Base-by-base conservation (phyloP, 202 grass and related monocot species). In the Zizania palustris region DNA sequence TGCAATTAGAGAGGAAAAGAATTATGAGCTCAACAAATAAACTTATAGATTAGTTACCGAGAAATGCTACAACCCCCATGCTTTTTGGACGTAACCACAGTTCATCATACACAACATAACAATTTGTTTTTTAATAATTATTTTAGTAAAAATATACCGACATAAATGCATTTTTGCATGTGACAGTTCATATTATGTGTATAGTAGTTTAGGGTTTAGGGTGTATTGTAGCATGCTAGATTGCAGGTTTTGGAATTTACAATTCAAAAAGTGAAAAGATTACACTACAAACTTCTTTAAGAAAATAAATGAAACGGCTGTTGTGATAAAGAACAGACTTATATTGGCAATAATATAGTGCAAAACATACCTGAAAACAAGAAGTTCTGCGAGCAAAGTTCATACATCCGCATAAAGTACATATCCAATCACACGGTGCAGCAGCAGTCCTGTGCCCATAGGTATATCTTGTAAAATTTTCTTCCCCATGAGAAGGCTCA, bases 331-430 rank as follows among this genome's bases (percentile, higher is more conserved):
- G 33, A 77, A 57, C 6, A 49, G 5, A 12, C 16, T 12, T 28
- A 50, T 38, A 7, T 45, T 20, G 65, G 35, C 7, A 59, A 13
- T 63, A 38, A 39, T 19, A 45, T 46, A 74, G 42, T 80, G 35
- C 38, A 63, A 34, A 65, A 44, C 49, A 80, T 71, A 99, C 96
- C 92, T 99, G 96, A 83, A 99, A 99, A 76, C 96, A 99, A 43
- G 85, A 95, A 59, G 85, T 93, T 75, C 96, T 85, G 12, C 96
- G 96, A 15, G 96, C 92, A 90, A 99, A 99, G 87, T 99, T 99
- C 84, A 99, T 86, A 87, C 89, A 99, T 37, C 87, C 89, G 84
- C 96, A 99, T 34, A 99, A 89, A 39, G 75, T 86, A 82, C 96
- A 99, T 72, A 96, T 90, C 96, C 96, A 99, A 71, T 99, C 96